Conservation (phyloP, 441 rosid species). For the Gossypium davidsonii region DNA sequence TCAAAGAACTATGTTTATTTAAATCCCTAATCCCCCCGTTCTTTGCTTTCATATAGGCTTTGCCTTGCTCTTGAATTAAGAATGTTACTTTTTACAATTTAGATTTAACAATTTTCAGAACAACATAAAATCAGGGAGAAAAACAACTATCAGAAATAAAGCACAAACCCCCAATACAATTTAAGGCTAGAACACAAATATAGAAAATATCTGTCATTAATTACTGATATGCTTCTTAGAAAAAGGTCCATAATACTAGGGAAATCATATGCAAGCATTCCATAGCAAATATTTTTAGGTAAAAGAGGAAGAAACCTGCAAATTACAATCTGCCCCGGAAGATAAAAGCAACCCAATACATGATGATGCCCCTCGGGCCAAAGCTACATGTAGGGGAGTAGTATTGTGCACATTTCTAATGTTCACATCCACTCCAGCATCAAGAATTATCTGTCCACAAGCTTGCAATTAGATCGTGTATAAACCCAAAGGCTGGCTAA, state of each 20-base stretch:
- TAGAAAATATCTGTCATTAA: neutral
- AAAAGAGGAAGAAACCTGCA: slow-evolving; percentile 53
- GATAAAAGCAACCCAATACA: slow-evolving; percentile 87
- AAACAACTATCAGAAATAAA: neutral
- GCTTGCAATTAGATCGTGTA: slow-evolving; percentile 10
- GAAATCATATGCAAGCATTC: slow-evolving; percentile 15
- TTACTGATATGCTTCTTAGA: neutral
- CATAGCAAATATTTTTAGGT: neutral
- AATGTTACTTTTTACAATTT: neutral
- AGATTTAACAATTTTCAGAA: neutral
- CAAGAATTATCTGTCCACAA: slow-evolving; percentile 72
- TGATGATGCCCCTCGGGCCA: slow-evolving; percentile 87
- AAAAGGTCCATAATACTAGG: slow-evolving; percentile 3
- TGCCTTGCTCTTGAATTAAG: neutral
- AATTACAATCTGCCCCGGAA: slow-evolving; percentile 83
- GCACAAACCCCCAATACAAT: neutral
- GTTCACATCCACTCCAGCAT: slow-evolving; percentile 95
- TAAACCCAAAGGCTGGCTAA: neutral
- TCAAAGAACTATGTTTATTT: neutral
- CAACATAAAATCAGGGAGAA: neutral
- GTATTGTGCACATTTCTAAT: slow-evolving; percentile 82
- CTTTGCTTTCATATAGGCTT: neutral
- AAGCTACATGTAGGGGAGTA: slow-evolving; percentile 91
- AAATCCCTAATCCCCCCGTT: neutral
- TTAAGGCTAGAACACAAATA: neutral